A percentile compares a stretch with the other conserved stretches of the same genome.
Evolutionary conservation across 2,329 filamentous ascomycete genomes (phyloP).

Genomic region (Lecanicillium sp.): DNA sequence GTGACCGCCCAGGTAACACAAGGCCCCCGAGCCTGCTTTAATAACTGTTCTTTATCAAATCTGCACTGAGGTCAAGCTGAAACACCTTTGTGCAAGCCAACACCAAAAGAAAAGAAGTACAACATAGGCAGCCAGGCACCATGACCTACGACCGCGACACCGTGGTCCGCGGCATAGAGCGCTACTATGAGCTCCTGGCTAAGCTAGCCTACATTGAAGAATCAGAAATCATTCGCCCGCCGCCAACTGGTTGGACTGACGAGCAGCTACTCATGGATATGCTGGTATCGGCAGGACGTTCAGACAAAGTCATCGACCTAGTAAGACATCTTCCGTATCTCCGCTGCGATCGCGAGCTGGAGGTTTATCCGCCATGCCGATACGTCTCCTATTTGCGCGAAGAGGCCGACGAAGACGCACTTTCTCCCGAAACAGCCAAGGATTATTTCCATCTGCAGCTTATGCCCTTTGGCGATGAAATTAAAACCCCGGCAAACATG

Average conservation of each 20-base stretch:
- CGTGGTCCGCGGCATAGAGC: not conserved
- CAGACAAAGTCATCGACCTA: not conserved
- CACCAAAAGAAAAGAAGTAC: too few species aligned
- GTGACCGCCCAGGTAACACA: too few species aligned
- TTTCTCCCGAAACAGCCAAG: not conserved
- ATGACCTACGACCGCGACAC: not conserved
- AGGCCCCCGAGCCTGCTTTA: too few species aligned
- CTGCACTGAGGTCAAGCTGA: too few species aligned
- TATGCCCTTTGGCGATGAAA: not conserved
- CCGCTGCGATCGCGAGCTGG: not conserved
- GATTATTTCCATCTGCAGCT: not conserved
- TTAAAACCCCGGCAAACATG: not conserved
- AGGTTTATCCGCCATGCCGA: not conserved
- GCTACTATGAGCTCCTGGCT: not conserved
- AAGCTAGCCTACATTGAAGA: slow-evolving; percentile 1
- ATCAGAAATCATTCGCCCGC: not conserved
- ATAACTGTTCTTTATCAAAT: too few species aligned
- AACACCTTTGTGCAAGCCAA: too few species aligned
- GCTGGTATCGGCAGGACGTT: not conserved
- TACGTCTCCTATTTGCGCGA: not conserved
- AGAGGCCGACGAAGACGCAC: not conserved
- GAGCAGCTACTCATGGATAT: slow-evolving; percentile 1
- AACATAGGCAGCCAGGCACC: too few species aligned
- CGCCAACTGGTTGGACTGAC: not conserved
- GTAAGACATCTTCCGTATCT: not conserved